Conservation (phyloP, 2,329 filamentous ascomycete genomes). For the Verticillium dahliae region DNA sequence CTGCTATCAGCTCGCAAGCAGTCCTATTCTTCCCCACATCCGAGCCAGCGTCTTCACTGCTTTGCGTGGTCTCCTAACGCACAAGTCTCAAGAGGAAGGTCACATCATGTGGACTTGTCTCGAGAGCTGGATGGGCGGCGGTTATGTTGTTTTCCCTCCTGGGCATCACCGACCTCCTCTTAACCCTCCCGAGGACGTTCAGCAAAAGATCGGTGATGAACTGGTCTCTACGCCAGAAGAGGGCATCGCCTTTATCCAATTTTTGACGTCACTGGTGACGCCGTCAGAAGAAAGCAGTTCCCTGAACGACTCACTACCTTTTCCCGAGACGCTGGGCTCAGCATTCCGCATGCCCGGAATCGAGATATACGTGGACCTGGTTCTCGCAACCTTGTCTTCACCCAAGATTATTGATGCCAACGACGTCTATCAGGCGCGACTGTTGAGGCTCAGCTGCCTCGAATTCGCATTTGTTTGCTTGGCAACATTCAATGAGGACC, state of each 20-base stretch:
- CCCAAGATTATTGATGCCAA: constrained; percentile 57
- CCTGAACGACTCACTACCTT: constrained; percentile 71
- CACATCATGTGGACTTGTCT: constrained; percentile 73
- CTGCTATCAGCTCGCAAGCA: constrained; percentile 73
- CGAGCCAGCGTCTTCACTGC: constrained; percentile 79
- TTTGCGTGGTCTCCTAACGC: constrained; percentile 66
- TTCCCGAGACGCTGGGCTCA: constrained; percentile 77
- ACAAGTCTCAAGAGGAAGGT: constrained; percentile 62
- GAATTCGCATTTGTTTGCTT: constrained; percentile 77
- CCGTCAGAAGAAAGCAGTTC: constrained; percentile 56
- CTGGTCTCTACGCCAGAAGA: constrained; percentile 79
- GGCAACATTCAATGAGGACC: constrained; percentile 85
- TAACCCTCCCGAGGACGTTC: constrained; percentile 27
- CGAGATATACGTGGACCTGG: constrained; percentile 88
- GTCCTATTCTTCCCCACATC: constrained; percentile 67
- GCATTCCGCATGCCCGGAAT: constrained; percentile 74
- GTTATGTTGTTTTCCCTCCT: constrained; percentile 28
- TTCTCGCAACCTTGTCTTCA: constrained; percentile 71
- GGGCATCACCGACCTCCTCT: constrained; percentile 21
- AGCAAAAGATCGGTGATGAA: constrained; percentile 64
- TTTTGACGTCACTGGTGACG: constrained; percentile 65
- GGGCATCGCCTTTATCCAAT: constrained; percentile 72
- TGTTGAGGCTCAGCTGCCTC: constrained; percentile 74
- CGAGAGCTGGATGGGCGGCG: constrained; percentile 72
- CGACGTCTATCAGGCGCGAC: constrained; percentile 62